A percentile compares a stretch with the other conserved stretches of the same genome.
Evolutionary conservation across 73 alveolate genomes (phyloP).

Genomic region (Paramecium octaurelia): DNA sequence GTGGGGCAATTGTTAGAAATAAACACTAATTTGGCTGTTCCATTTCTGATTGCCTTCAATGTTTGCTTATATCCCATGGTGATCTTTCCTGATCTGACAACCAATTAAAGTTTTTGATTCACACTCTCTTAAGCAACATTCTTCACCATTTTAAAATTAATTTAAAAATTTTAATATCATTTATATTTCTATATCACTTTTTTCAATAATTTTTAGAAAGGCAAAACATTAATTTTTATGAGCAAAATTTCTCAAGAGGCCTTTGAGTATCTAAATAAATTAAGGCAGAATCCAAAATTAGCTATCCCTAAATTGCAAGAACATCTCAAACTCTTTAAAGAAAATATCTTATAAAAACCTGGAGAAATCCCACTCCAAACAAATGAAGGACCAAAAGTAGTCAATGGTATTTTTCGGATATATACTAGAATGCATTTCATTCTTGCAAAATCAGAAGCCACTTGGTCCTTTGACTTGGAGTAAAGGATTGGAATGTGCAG

Average conservation of each 20-base stretch:
- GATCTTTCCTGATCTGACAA: conserved; percentile 96
- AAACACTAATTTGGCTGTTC: conserved; percentile 84
- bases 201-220: neutral
- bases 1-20: conserved; percentile 98
- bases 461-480: conserved; percentile 68
- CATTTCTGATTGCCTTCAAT: conserved; percentile 94
- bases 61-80: conserved; percentile 95
- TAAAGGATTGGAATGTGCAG: conserved; percentile 75
- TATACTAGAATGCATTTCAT: conserved; percentile 66
- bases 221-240: neutral
- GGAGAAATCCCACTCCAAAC: conserved; percentile 31
- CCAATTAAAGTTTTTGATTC: conserved; percentile 93
- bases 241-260: conserved; percentile 42
- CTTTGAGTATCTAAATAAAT: conserved; percentile 33
- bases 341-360: conserved; percentile 56
- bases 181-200: neutral
- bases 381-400: neutral
- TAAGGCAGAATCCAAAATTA: conserved; percentile 27
- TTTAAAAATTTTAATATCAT: conserved; percentile 46
- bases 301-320: conserved; percentile 38
- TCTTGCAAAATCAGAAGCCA: conserved; percentile 71
- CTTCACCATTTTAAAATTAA: conserved; percentile 72
- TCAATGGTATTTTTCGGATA: neutral
- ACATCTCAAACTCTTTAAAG: neutral
- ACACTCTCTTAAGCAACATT: conserved; percentile 82